Evolutionary conservation across 495 filamentous ascomycete species (phyloP).

Genomic region (Annulohypoxylon stygium): DNA sequence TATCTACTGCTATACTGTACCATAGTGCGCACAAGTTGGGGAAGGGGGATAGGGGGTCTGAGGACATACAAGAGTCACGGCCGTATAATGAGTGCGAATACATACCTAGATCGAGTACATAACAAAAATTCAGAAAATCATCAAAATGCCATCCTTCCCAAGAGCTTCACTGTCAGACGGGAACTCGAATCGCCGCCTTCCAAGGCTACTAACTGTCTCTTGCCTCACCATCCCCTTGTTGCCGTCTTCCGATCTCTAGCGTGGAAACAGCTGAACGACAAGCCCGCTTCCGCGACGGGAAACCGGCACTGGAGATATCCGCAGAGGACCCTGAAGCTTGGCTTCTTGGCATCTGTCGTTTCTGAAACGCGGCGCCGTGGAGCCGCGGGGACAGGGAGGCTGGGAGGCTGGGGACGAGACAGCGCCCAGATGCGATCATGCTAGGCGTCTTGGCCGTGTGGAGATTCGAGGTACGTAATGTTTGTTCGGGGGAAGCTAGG

Average conservation of each 20-base stretch:
- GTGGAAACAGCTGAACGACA: background rate
- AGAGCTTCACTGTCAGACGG: background rate
- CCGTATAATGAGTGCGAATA: constrained; percentile 1
- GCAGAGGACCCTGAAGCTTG: background rate
- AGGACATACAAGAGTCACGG: constrained; percentile 5
- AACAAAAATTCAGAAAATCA: background rate
- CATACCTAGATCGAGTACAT: too few species aligned
- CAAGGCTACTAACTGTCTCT: background rate
- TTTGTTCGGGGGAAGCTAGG: background rate
- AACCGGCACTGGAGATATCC: constrained; percentile 5
- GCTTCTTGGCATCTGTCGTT: background rate
- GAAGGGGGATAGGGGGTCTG: background rate
- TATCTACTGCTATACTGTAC: too few species aligned
- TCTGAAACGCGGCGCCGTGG: constrained; percentile 8
- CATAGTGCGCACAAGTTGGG: background rate
- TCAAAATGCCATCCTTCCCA: background rate
- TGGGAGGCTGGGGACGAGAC: background rate
- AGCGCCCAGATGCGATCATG: background rate
- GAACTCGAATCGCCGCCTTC: background rate
- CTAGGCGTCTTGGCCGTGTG: background rate
- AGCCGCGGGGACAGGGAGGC: constrained; percentile 12
- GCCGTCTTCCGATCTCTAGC: background rate
- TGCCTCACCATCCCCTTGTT: background rate
- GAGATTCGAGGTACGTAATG: background rate
- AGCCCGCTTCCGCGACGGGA: constrained; percentile 1